Conservation (phyloP, 768 basidiomycete species). For the Mycena capillaripes region DNA sequence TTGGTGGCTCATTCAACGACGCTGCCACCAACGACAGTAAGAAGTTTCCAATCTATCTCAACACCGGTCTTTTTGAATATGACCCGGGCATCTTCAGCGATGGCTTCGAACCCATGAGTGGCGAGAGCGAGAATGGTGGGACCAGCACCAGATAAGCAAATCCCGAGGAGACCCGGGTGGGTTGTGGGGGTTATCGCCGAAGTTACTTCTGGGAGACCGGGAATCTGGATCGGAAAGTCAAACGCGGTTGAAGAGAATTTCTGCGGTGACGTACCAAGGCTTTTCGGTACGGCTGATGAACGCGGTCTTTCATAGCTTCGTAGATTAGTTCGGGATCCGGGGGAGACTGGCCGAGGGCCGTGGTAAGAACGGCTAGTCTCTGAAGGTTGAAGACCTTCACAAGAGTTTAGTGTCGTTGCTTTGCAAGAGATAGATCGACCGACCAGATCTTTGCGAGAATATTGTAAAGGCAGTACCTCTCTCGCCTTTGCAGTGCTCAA, state of each 20-base stretch:
- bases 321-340: conserved; percentile 98
- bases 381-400: conserved; percentile 96
- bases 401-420: conserved; percentile 10
- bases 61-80: conserved; percentile 82
- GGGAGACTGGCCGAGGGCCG: conserved; percentile 90
- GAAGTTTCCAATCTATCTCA: conserved; percentile 91
- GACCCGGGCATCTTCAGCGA: conserved; percentile 83
- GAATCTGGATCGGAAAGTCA: conserved; percentile 72
- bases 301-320: conserved; percentile 98
- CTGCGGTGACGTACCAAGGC: conserved; percentile 69
- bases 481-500: conserved; percentile 96
- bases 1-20: conserved; percentile 42
- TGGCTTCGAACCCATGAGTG: conserved; percentile 84
- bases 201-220: conserved; percentile 94
- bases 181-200: conserved; percentile 87
- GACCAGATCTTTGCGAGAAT: conserved; percentile 93
- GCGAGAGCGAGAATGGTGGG: conserved; percentile 98
- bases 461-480: conserved; percentile 85
- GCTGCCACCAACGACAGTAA: conserved; percentile 72
- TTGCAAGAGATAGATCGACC: conserved; percentile 46
- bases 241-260: conserved; percentile 1
- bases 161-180: conserved; percentile 96
- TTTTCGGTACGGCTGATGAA: conserved; percentile 97
- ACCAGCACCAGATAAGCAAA: conserved; percentile 97
- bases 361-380: conserved; percentile 94